Conservation (phyloP, 1,284 basidiomycete species). For the Microbotryum saponariae region DNA sequence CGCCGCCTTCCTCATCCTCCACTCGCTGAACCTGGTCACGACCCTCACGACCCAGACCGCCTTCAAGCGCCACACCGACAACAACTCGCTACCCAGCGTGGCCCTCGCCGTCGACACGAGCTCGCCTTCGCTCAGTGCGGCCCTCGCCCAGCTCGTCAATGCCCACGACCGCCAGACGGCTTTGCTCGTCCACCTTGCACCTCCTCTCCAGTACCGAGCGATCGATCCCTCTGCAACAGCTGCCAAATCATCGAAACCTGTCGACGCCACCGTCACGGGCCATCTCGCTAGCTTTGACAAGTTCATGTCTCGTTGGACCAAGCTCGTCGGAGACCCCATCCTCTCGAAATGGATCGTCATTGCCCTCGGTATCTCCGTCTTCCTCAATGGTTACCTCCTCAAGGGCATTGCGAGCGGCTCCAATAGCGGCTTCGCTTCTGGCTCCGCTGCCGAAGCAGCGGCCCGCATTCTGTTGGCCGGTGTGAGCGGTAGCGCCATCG, state of each 20-base stretch:
- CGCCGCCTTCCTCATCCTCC: conserved; percentile 75
- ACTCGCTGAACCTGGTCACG: conserved; percentile 86
- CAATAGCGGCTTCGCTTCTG: conserved; percentile 45
- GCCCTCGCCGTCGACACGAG: conserved; percentile 38
- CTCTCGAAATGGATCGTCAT: conserved; percentile 94
- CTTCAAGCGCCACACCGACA: conserved; percentile 49
- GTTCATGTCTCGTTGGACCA: conserved; percentile 90
- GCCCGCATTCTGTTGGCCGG: conserved; percentile 37
- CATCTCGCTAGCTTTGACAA: conserved; percentile 52
- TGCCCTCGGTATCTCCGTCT: conserved; percentile 74
- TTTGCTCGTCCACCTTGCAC: conserved; percentile 36
- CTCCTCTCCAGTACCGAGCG: conserved; percentile 42
- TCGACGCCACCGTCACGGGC: conserved; percentile 31
- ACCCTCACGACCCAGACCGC: conserved; percentile 72
- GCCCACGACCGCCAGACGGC: conserved; percentile 38
- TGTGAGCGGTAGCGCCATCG: conserved; percentile 24
- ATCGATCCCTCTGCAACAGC: conserved; percentile 39
- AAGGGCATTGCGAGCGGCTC: conserved; percentile 53
- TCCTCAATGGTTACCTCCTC: conserved; percentile 87
- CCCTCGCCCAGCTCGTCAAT: conserved; percentile 55
- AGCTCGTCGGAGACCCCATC: conserved; percentile 89
- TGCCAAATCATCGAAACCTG: conserved; percentile 6
- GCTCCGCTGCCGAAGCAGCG: conserved; percentile 44
- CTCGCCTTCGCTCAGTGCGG: conserved; percentile 52
- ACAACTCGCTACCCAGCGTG: conserved; percentile 16